phyloP scores from a whole-genome alignment of 1,284 basidiomycete genomes.

The Rhodotorula sp. region DNA sequence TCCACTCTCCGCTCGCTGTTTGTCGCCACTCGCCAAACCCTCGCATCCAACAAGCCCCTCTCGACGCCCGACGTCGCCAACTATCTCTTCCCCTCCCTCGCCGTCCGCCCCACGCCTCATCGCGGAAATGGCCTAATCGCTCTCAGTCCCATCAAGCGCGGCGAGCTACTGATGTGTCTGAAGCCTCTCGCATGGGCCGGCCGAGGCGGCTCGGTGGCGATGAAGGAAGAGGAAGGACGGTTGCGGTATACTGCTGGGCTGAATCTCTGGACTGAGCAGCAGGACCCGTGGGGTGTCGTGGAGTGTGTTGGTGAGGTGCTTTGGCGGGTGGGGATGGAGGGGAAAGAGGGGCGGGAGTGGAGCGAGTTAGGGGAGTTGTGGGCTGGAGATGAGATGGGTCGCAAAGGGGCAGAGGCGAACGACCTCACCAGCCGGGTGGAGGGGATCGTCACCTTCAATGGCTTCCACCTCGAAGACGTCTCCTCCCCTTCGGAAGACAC shows the following conservation, averaged over 20 bases:
- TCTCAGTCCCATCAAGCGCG: constrained; percentile 17
- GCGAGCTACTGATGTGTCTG: constrained; percentile 32
- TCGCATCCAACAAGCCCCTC: not conserved
- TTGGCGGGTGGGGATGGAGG: constrained; percentile 14
- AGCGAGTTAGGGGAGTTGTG: constrained; percentile 4
- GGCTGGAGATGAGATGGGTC: no score
- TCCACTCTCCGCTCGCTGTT: not conserved
- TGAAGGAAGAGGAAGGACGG: not conserved
- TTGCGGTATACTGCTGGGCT: constrained; percentile 17
- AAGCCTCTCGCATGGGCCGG: constrained; percentile 33
- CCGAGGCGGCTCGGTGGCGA: not conserved
- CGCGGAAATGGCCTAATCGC: constrained; percentile 31
- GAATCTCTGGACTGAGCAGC: constrained; percentile 26
- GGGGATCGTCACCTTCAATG: constrained; percentile 38
- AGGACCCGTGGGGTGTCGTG: constrained; percentile 25
- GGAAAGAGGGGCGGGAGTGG: not conserved
- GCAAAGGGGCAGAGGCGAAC: not conserved
- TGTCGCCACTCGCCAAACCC: not conserved
- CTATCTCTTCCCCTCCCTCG: constrained; percentile 9
- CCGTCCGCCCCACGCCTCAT: constrained; percentile 6
- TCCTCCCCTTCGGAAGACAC: constrained; percentile 1
- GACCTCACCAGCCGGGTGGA: constrained; percentile 28
- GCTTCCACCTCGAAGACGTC: constrained; percentile 37
- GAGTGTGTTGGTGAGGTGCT: constrained; percentile 11
- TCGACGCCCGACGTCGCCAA: constrained; percentile 11